Conservation (phyloP, 352 stramenopile genomes). For the Phytophthora palmivora region DNA sequence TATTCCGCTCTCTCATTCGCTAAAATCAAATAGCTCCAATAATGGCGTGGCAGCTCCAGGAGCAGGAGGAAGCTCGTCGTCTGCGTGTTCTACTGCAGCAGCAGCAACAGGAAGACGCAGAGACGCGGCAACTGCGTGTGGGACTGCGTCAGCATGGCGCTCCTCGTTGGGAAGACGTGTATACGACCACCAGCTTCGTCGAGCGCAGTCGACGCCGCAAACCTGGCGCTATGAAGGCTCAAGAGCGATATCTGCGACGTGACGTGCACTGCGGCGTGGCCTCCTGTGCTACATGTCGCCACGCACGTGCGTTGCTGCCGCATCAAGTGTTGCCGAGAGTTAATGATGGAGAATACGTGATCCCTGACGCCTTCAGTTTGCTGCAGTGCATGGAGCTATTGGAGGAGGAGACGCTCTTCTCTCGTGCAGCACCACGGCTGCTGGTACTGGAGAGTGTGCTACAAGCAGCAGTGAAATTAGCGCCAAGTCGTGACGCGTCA, state of each 20-base stretch:
- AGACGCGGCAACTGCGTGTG: slow-evolving; percentile 29
- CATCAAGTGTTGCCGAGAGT: slow-evolving; percentile 45
- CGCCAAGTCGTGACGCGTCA: slow-evolving; percentile 66
- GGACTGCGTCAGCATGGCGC: slow-evolving; percentile 31
- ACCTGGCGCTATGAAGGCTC: slow-evolving; percentile 67
- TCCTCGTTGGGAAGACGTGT: slow-evolving; percentile 57
- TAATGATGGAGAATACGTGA: slow-evolving; percentile 54
- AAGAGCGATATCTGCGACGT: slow-evolving; percentile 75
- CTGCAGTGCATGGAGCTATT: slow-evolving; percentile 84
- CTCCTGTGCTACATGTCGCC: slow-evolving; percentile 49
- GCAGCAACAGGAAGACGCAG: slow-evolving; percentile 39
- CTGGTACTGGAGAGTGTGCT: slow-evolving; percentile 81
- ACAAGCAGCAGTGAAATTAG: slow-evolving; percentile 67
- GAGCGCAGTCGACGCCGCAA: slow-evolving; percentile 82
- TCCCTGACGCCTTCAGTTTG: slow-evolving; percentile 76
- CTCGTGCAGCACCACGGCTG: slow-evolving; percentile 42
- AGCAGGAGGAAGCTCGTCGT: slow-evolving; percentile 41
- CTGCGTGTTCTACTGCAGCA: slow-evolving; percentile 20
- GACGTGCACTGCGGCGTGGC: slow-evolving; percentile 78
- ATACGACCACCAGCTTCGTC: slow-evolving; percentile 68
- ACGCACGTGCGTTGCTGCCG: slow-evolving; percentile 31
- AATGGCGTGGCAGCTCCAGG: slow-evolving; percentile 44
- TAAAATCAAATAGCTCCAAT: slow-evolving; percentile 10
- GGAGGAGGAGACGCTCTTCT: slow-evolving; percentile 65
- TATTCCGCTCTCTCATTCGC: slow-evolving; percentile 14